phyloP scores from a whole-genome alignment of 140 eudicot genomes.

The Senecio squalidus region DNA sequence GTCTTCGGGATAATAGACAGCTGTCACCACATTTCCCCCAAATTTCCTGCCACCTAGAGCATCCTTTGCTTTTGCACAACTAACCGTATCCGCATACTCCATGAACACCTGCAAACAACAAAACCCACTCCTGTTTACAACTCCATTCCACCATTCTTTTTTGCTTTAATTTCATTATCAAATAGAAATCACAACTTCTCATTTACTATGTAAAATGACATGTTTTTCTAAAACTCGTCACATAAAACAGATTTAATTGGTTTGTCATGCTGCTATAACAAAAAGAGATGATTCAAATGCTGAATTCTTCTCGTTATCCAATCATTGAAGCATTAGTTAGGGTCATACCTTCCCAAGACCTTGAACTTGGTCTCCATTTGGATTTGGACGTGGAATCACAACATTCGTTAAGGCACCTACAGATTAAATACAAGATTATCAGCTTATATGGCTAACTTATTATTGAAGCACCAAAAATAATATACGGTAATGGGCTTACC shows the following conservation, averaged over 20 bases:
- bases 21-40: conserved; percentile 81
- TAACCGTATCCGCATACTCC: conserved; percentile 61
- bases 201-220: too few relatives aligned
- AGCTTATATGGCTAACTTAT: background rate
- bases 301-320: background rate
- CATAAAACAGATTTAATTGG: too few relatives aligned
- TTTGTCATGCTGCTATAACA: background rate
- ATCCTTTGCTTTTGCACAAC: conserved; percentile 67
- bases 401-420: conserved; percentile 61
- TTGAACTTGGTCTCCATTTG: conserved; percentile 44
- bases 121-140: too few relatives aligned
- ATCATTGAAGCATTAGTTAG: background rate
- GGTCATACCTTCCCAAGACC: conserved; percentile 85
- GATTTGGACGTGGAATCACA: conserved; percentile 80
- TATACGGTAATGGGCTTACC: conserved; percentile 48
- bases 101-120: conserved; percentile 64
- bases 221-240: too few relatives aligned
- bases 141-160: too few relatives aligned
- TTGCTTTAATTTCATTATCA: too few relatives aligned
- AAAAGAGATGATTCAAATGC: background rate
- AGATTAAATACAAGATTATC: conserved; percentile 8
- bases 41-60: conserved; percentile 82
- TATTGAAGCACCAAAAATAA: background rate
- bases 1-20: conserved; percentile 80
- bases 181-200: too few relatives aligned